A percentile compares a stretch with the other conserved stretches of the same genome.
Evolutionary conservation across 495 filamentous ascomycete genomes (phyloP).

Genomic region (Lasiosphaeria miniovina): DNA sequence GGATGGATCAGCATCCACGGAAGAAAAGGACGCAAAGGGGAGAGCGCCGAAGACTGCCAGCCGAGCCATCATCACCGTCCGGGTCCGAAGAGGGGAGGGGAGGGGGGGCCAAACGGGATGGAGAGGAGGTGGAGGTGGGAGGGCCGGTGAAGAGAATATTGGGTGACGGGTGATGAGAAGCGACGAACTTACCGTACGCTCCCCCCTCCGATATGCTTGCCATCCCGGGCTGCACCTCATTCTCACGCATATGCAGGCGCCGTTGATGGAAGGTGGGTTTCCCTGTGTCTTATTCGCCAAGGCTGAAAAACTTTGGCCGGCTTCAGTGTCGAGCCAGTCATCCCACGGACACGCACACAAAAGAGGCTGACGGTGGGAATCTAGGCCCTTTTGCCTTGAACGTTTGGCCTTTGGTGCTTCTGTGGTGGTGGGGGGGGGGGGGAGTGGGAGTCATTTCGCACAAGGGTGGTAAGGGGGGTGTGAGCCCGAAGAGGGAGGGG

Average conservation of each 20-base stretch:
- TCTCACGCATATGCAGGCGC: constrained; percentile 31
- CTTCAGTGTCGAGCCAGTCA: neutral
- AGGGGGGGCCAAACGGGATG: no score
- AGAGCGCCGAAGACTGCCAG: no score
- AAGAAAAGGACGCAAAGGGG: no score
- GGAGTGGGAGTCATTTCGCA: constrained; percentile 11
- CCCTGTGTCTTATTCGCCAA: constrained; percentile 17
- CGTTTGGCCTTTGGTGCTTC: constrained; percentile 9
- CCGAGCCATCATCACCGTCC: no score
- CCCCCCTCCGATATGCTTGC: neutral
- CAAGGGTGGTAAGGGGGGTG: constrained; percentile 2
- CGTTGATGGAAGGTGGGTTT: constrained; percentile 21
- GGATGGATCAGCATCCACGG: no score
- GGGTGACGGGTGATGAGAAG: neutral
- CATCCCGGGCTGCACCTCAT: constrained; percentile 33
- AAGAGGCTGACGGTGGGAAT: neutral
- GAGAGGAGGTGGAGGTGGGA: no score
- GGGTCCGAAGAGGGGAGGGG: neutral
- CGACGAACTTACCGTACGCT: neutral
- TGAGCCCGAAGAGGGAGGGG: neutral
- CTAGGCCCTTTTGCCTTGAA: constrained; percentile 10
- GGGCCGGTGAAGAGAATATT: no score
- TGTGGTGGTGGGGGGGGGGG: neutral
- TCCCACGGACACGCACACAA: constrained; percentile 7
- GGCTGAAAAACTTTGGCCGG: constrained; percentile 11